Percentiles rank a stretch among this genome's conserved stretches.
Conservation (phyloP, 2,329 filamentous ascomycete genomes). For the Calonectria pseudoreteaudii region DNA sequence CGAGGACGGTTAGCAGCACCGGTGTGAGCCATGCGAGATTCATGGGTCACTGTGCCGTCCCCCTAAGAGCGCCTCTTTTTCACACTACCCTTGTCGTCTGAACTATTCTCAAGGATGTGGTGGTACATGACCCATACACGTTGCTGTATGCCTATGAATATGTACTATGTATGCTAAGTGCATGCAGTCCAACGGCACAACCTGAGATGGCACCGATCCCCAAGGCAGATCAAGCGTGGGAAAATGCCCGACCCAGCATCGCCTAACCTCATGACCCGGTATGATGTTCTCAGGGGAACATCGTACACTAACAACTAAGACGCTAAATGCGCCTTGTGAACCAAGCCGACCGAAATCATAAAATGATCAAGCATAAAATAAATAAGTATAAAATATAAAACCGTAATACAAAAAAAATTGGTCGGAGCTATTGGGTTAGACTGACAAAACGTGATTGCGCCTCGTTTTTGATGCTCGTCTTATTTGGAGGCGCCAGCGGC, state of each 20-base stretch:
- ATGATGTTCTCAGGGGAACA: background rate
- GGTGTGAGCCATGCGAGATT: background rate
- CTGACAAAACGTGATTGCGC: slow-evolving; percentile 6
- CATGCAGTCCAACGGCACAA: background rate
- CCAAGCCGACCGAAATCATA: background rate
- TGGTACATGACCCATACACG: background rate
- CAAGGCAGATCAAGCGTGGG: slow-evolving; percentile 2
- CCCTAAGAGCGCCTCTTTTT: slow-evolving; percentile 12
- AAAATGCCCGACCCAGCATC: background rate
- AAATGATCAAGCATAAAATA: background rate
- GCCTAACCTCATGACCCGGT: background rate
- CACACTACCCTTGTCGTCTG: slow-evolving; percentile 2
- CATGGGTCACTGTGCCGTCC: background rate
- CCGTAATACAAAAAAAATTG: background rate
- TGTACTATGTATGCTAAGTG: background rate
- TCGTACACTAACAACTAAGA: background rate
- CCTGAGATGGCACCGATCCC: background rate
- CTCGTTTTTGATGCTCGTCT: background rate
- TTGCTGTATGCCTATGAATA: background rate
- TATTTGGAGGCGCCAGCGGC: background rate
- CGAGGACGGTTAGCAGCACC: slow-evolving; percentile 12
- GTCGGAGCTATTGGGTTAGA: background rate
- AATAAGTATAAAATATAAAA: background rate
- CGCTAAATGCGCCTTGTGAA: background rate
- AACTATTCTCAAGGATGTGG: background rate